Evolutionary conservation across 345 rosid genomes (phyloP), one percentile per base, ranked within the genome.

Genomic region (Eucalyptus shirleyi): DNA sequence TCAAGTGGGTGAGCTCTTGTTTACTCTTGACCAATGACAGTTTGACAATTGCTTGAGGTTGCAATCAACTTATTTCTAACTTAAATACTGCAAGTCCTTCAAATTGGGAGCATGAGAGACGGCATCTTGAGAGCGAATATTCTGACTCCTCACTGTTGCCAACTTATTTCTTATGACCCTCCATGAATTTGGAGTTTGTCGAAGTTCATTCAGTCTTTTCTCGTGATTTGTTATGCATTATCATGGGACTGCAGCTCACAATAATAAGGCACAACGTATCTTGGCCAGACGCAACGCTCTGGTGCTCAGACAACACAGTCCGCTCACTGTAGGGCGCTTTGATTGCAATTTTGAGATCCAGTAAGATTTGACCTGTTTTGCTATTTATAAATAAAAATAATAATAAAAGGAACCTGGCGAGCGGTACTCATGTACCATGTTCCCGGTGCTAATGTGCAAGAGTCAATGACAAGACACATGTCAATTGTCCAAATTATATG

Each of bases 401-500:
- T 55, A 55, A 4, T 51, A 9, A 9, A 23, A 55, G 28, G 60
- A 55, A 55, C 28, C 28, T 55, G 12, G 2, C 60, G 12, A 55
- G 28, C 28, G 12, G 3, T 55, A 55, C 28, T 55, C 60, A 8
- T 4, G 5, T 44, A 2, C 1, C 60, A 55, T 0, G 28, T 21
- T 1, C 28, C 28, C 26, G 5, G 60, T 55, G 28, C 60, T 23
- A 55, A 55, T 4, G 28, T 8, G 0, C 60, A 9, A 23, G 26
- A 55, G 6, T 4, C 28, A 55, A 23, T 0, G 60, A 55, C 60
- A 21, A 55, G 9, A 55, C 28, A 55, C 28, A 23, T 0, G 60
- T 55, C 3, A 55, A 23, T 55, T 55, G 60, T 55, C 60, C 28
- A 0, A 1, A 55, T 23, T 23, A 55, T 1, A 23, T 55, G 5